Conservation (phyloP, 2,329 filamentous ascomycete genomes). For the Bisporella sp. region DNA sequence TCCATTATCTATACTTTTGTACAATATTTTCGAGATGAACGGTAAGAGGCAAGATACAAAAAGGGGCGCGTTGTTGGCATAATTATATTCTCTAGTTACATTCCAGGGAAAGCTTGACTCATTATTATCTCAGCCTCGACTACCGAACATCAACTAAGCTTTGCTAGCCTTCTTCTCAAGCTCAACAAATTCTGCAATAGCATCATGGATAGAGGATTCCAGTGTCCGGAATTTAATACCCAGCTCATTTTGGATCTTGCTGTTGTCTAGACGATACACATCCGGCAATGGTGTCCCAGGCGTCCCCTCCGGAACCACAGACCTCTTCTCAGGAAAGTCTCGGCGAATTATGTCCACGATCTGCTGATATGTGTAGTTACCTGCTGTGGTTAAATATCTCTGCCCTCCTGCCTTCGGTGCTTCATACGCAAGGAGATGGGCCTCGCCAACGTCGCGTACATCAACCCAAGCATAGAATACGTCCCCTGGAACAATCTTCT, state of each 20-base stretch:
- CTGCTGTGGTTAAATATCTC: slow-evolving; percentile 54
- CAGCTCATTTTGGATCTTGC: slow-evolving; percentile 17
- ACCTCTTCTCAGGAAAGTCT: slow-evolving; percentile 44
- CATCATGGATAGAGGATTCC: slow-evolving; percentile 17
- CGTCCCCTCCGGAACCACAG: slow-evolving; percentile 34
- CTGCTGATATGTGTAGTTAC: slow-evolving; percentile 51
- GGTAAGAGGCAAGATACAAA: too few relatives aligned
- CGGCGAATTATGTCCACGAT: slow-evolving; percentile 48
- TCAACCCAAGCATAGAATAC: slow-evolving; percentile 43
- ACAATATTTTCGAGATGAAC: too few relatives aligned
- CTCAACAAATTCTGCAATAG: slow-evolving; percentile 16
- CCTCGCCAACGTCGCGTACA: slow-evolving; percentile 52
- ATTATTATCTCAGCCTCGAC: too few relatives aligned
- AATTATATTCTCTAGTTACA: too few relatives aligned
- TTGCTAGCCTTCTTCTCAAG: slow-evolving; percentile 12
- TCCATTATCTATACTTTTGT: too few relatives aligned
- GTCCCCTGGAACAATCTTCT: slow-evolving; percentile 48
- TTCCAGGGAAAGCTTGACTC: too few relatives aligned
- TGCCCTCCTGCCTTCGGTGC: slow-evolving; percentile 48
- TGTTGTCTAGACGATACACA: slow-evolving; percentile 17
- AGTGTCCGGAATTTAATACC: slow-evolving; percentile 18
- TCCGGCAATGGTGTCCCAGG: slow-evolving; percentile 8
- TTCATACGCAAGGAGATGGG: slow-evolving; percentile 50
- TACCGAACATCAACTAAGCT: too few relatives aligned
- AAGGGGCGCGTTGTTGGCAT: too few relatives aligned